Evolutionary conservation across 2,329 filamentous ascomycete species (phyloP), one percentile per base, ranked within the genome.

Genomic region (Neospermospora avenae): DNA sequence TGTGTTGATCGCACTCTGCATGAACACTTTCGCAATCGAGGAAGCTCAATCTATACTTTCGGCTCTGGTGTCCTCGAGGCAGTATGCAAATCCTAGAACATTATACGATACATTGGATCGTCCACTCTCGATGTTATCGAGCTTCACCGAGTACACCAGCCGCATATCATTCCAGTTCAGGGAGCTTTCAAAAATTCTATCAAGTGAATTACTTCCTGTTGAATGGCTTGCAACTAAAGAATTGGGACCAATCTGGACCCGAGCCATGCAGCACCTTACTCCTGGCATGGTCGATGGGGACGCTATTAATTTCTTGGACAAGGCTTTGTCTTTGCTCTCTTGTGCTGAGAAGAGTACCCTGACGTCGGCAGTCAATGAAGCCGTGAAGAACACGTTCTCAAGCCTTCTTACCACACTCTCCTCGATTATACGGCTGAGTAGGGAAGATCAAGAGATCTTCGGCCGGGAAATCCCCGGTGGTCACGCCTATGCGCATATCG

Each of bases 191-290:
- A 58, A 41, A 0, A 63, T 81, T 18, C 64, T 82, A 24, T 65
- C 69, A 4, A 66, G 63, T 34, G 71, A 70, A 1, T 59, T 63
- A 4, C 64, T 82, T 24, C 77, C 77, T 0, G 55, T 70, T 4
- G 71, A 75, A 10, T 82, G 80, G 80, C 68, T 82, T 25, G 74
- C 75, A 4, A 78, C 77, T 0, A 70, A 66, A 24, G 74, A 73
- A 3, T 77, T 81, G 57, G 67, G 71, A n/a, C 59, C 63, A 1
- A 44, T 80, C 28, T 82, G 79, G 79, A 71, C 71, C 3, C 64
- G 68, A 10, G 70, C 75, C 3, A 69, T 77, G 20, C 74, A 74
- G 20, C 63, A 63, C 7, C 59, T 81, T 16, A 74, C 76, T 0
- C 65, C 69, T 8, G 68, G 67, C 6, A 61, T 60, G 4, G 65